Base-by-base conservation (phyloP, 805 yeast species). In the Torulaspora maleeae region DNA sequence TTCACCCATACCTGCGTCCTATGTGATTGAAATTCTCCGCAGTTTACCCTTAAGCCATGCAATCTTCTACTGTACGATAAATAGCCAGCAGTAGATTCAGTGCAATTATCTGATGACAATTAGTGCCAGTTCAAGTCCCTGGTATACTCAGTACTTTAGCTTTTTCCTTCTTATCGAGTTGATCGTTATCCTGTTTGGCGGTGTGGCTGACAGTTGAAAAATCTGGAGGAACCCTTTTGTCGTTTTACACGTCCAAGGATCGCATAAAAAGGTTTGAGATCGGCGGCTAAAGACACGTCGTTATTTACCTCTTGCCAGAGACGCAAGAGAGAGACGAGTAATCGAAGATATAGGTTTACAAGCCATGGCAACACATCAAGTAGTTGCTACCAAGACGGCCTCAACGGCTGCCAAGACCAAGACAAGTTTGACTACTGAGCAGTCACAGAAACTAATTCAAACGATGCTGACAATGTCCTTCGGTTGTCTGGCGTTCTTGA, bases 401-500 rank as follows among this genome's bases (percentile, higher is more conserved):
- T 32, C 48, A 13, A 48, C 55, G 3, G 38, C 43, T 15, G 48
- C 52, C 5, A 38, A 47, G 10, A 51, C 55, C 7, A 54, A 56
- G 27, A 55, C 63, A 3, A 52, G 47, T 12, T 54, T 69, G 19
- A 61, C 69, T 0, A 52, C 56, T 2, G 71, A 65, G 27, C 74
- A 72, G 49, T 72, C 78, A 22, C 75, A 72, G 43, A 71, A 70
- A 51, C 58, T 76, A 43, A 64, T 78, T 5, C 72, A 76, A 42
- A 69, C 79, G 1, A 67, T 78, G 61, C 50, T 79, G 13, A 60
- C 70, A 0, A 76, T 77, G 71, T 71, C 82, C 0, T 67, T 80
- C 51, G 80, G 83, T 1, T 78, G 83, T 53, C 63, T 80, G 22
- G 73, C 81, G 1, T 80, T 71, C 52, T 60, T 80, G 12, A 66